Conservation (phyloP, 192 early-diverging fungal genomes). For the Physocladia obscura region DNA sequence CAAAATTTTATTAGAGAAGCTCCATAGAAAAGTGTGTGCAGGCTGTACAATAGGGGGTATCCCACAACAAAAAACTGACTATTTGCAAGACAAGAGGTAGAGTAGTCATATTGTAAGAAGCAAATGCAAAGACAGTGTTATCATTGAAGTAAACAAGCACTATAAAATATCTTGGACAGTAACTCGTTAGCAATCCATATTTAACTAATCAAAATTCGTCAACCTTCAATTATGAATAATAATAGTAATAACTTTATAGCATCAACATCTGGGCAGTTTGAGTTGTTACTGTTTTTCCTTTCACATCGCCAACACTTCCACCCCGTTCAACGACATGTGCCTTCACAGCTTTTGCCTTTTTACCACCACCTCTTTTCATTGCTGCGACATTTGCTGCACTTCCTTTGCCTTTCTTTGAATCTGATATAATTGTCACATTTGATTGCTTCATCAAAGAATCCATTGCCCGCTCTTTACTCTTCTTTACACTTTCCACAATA, state of each 20-base stretch:
- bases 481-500: slow-evolving; percentile 43
- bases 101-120: no score
- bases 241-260: slow-evolving; percentile 18
- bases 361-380: slow-evolving; percentile 37
- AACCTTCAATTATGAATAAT: no score
- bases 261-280: slow-evolving; percentile 8
- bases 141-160: no score
- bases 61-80: no score
- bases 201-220: no score
- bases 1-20: no score
- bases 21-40: no score
- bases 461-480: slow-evolving; percentile 60
- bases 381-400: slow-evolving; percentile 17
- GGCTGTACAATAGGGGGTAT: no score
- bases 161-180: no score
- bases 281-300: neutral
- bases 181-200: no score
- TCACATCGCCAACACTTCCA: slow-evolving; percentile 34
- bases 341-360: slow-evolving; percentile 35
- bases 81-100: no score
- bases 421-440: slow-evolving; percentile 57
- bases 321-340: slow-evolving; percentile 48
- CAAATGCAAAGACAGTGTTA: no score
- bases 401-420: slow-evolving; percentile 43
- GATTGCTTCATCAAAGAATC: slow-evolving; percentile 64